Conservation (phyloP, 768 basidiomycete genomes). For the Suillus paluster region DNA sequence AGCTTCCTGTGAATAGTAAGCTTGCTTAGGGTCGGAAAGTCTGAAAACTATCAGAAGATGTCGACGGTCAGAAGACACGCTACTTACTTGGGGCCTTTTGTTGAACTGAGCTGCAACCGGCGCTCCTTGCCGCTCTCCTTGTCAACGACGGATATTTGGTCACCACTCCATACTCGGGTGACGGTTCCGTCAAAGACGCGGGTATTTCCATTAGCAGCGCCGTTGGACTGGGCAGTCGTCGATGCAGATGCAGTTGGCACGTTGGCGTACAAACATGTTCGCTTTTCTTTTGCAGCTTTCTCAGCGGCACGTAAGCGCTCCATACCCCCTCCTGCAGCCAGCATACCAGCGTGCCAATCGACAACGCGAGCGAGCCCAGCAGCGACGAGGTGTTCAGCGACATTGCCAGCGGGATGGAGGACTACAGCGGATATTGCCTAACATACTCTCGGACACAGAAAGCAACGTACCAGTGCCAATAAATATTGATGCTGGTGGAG, state of each 20-base stretch:
- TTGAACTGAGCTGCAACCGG: slow-evolving; percentile 86
- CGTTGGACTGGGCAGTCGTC: slow-evolving; percentile 51
- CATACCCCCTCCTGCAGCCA: slow-evolving; percentile 83
- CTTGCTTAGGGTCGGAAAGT: slow-evolving; percentile 83
- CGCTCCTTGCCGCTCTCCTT: slow-evolving; percentile 77
- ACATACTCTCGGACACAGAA: slow-evolving; percentile 3
- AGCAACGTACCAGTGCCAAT: slow-evolving; percentile 75
- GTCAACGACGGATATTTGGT: slow-evolving; percentile 83
- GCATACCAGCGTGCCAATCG: slow-evolving; percentile 98
- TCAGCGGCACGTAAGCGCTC: slow-evolving; percentile 88
- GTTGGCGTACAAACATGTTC: slow-evolving; percentile 70
- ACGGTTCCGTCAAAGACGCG: slow-evolving; percentile 82
- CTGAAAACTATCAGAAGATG: slow-evolving; percentile 42
- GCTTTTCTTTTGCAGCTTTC: slow-evolving; percentile 76
- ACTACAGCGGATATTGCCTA: slow-evolving; percentile 44
- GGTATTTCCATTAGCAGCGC: slow-evolving; percentile 45
- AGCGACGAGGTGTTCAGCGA: slow-evolving; percentile 86
- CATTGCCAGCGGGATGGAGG: slow-evolving; percentile 91
- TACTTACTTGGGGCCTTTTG: slow-evolving; percentile 78
- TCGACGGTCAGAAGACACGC: slow-evolving; percentile 3
- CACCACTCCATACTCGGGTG: slow-evolving; percentile 88
- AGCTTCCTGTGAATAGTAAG: slow-evolving; percentile 89
- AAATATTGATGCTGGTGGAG: slow-evolving; percentile 79
- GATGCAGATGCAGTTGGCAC: slow-evolving; percentile 40
- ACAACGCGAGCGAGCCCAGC: slow-evolving; percentile 90